Evolutionary conservation across 169 alveolate species (phyloP).

Genomic region (Babesia ovata): DNA sequence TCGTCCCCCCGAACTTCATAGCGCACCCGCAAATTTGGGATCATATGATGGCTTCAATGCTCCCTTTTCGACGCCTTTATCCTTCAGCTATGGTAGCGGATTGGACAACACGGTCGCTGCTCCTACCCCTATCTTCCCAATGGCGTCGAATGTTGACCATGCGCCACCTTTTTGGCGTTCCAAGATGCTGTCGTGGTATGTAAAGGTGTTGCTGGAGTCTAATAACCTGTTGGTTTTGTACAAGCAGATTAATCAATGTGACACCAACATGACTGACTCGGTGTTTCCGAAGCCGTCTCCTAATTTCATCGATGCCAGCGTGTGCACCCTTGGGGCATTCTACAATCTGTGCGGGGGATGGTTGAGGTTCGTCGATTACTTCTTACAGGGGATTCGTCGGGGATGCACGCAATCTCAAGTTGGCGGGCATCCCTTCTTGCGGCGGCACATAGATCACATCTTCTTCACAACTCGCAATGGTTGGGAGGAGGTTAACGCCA

Average conservation of each 20-base stretch:
- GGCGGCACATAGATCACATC: slow-evolving; percentile 47
- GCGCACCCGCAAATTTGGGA: too few species aligned
- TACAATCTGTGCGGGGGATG: neutral
- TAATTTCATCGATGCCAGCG: neutral
- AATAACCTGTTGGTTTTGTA: neutral
- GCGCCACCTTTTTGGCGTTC: neutral
- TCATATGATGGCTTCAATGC: too few species aligned
- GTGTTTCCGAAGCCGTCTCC: neutral
- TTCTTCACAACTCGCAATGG: neutral
- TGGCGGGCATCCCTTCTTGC: slow-evolving; percentile 32
- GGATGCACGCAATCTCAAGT: neutral
- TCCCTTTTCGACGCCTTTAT: too few species aligned
- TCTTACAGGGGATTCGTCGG: slow-evolving; percentile 11
- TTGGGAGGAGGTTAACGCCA: neutral
- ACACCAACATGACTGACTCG: neutral
- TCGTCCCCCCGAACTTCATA: too few species aligned
- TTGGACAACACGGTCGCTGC: too few species aligned
- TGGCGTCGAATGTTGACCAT: too few species aligned
- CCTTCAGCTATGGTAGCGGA: too few species aligned
- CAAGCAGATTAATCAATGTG: neutral
- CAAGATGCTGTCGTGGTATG: neutral
- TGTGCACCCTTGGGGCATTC: neutral
- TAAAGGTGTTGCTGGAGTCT: neutral
- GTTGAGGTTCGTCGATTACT: slow-evolving; percentile 22
- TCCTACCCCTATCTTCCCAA: too few species aligned